Base-by-base conservation (phyloP, 1,139 yeast genomes). In the Yamadazyma trypodendri region DNA sequence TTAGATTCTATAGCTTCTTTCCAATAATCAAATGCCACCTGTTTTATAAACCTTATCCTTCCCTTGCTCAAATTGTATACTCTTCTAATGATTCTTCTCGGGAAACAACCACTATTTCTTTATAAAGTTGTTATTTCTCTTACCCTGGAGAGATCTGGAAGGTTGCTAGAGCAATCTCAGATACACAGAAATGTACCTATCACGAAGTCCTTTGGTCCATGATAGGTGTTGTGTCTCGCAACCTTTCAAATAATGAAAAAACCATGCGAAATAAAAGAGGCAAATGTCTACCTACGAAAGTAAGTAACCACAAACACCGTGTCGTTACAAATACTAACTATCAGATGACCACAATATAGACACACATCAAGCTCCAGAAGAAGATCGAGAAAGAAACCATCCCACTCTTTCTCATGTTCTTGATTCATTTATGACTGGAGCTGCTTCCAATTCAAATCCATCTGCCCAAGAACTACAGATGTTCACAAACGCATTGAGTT, bases 281-380 rank as follows among this genome's bases (percentile, higher is more conserved):
- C 28, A 31, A 31, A 31, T 66, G 72, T 61, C 72, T 13, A 65
- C 65, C 22, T 66, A 70, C 54, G 75, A 70, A 60, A 68, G 75
- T 68, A 65, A 24, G 74, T 58, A 9, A 7, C 12, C 17, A 13
- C 24, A 12, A 14, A 24, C 12, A 20, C 18, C 10, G 9, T 21
- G n/a, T 10, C 24, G 22, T 4, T 10, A 10, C n/a, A 23, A 31
- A 31, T 38, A 54, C 65, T 60, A 56, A 61, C 61, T 12, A 7
- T 4, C 35, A 63, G 71, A 56, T 37, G 71, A 65, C 40, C 71
- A 65, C 42, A 64, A 64, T 38, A 49, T 65, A 17, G 33, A n/a
- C 20, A 20, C 31, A 30, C 43, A 16, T 14, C 38, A 23, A 14
- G 35, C 31, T 14, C 24, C 34, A 15, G 31, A 12, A 16, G 27